phyloP scores from a whole-genome alignment of 192 early-diverging fungal species.

The Mortierella claussenii region DNA sequence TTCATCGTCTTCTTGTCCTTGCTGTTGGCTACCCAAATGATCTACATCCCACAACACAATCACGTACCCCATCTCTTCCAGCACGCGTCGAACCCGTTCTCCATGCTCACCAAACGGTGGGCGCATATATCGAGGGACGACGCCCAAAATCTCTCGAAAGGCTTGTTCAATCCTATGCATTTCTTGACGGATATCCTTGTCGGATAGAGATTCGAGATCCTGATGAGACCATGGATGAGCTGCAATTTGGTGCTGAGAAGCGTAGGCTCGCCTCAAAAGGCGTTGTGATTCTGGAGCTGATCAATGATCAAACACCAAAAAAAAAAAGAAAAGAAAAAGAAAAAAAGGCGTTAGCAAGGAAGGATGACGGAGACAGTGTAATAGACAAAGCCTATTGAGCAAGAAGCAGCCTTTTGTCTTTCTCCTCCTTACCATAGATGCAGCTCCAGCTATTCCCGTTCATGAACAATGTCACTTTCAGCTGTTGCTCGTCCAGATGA shows the following conservation, averaged over 20 bases:
- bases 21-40: not conserved
- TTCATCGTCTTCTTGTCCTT: not conserved
- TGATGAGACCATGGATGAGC: constrained; percentile 69
- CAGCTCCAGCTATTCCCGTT: constrained; percentile 62
- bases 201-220: constrained; percentile 52
- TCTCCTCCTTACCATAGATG: constrained; percentile 49
- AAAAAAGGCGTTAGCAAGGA: not conserved
- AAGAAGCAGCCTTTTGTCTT: no score
- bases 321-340: constrained; percentile 4
- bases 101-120: constrained; percentile 60
- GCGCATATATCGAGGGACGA: constrained; percentile 67
- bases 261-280: constrained; percentile 30
- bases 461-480: constrained; percentile 73
- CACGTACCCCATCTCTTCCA: constrained; percentile 32
- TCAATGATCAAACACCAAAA: not conserved
- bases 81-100: constrained; percentile 6
- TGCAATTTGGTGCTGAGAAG: constrained; percentile 69
- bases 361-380: not conserved
- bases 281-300: constrained; percentile 41
- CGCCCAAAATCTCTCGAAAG: constrained; percentile 63
- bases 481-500: constrained; percentile 56
- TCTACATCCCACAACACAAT: constrained; percentile 55
- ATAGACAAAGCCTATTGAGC: no score
- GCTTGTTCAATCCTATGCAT: constrained; percentile 60
- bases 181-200: constrained; percentile 58